Base-by-base conservation (phyloP, 257 asterid species). In the Fraxinus anomala region DNA sequence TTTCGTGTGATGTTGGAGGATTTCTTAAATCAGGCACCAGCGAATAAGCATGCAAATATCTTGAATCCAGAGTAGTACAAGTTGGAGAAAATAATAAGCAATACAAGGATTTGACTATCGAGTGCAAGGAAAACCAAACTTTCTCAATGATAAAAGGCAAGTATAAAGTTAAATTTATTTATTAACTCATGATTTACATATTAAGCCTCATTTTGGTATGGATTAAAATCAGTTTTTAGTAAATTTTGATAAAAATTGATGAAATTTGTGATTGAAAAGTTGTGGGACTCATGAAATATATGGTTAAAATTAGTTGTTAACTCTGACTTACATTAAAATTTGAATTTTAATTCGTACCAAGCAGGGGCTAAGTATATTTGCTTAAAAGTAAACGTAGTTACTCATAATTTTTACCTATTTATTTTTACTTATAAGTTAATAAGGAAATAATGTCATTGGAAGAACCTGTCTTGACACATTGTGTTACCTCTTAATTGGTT, bases 21-120 rank as follows among this genome's bases (percentile, higher is more conserved):
- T 76, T 88, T 86, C 83, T 78, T 93, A 86, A 92, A 87, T 65
- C 91, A 88, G 87, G 86, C 98, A 14, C 67, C 86, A 80, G 90
- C 94, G 63, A 95, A 91, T 74, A 95, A 95, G 88, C 98, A 93
- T 84, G 96, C 97, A 0, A 96, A 92, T 88, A 98, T 93, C 68
- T 79, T 93, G 88, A 93, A 95, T 87, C 82, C 96, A 0, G 90
- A 92, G 97, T 93, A 95, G 73, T 97, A 91, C 84, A 93, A 89
- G 85, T 68, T 93, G 71, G 93, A 96, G 85, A 96, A 93, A 96
- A 92, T 80, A 93, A 90, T 75, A 89, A 87, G 82, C 88, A 76
- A 73, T 92, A 88, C 37, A 97, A 93, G 84, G 97, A 96, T 51
- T n/a, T 82, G 89, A 92, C 93, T 74, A 85, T 78, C 74, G 87